Evolutionary conservation across 1,284 basidiomycete species (phyloP).

Genomic region (Blastosporella zonata): DNA sequence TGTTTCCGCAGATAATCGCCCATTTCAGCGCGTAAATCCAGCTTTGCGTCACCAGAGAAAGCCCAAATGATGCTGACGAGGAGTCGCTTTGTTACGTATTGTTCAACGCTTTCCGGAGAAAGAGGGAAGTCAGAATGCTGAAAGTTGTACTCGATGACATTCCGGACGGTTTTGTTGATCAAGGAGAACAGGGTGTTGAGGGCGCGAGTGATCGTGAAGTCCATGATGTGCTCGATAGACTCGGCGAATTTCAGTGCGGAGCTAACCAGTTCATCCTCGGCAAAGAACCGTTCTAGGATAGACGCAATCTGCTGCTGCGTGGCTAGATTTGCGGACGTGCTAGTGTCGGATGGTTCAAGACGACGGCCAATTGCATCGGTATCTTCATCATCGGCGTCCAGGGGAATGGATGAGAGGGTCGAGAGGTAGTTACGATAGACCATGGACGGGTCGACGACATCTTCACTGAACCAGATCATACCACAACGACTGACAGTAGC

Average conservation of each 20-base stretch:
- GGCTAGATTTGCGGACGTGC: constrained; percentile 61
- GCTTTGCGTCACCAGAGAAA: constrained; percentile 93
- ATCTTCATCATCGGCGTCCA: constrained; percentile 93
- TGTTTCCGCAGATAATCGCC: constrained; percentile 85
- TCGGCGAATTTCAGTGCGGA: constrained; percentile 78
- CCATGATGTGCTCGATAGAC: constrained; percentile 96
- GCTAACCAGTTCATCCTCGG: constrained; percentile 78
- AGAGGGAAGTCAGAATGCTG: constrained; percentile 97
- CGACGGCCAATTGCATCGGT: constrained; percentile 61
- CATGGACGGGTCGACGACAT: constrained; percentile 90
- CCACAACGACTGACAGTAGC: constrained; percentile 99
- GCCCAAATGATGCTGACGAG: constrained; percentile 96
- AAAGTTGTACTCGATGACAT: constrained; percentile 92
- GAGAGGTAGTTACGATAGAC: constrained; percentile 88
- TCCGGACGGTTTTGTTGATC: constrained; percentile 93
- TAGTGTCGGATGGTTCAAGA: constrained; percentile 50
- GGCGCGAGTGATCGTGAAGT: constrained; percentile 90
- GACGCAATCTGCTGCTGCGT: constrained; percentile 81
- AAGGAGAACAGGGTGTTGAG: constrained; percentile 96
- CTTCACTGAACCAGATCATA: constrained; percentile 99
- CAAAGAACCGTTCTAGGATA: constrained; percentile 83
- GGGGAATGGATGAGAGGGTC: constrained; percentile 71
- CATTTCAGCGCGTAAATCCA: constrained; percentile 87
- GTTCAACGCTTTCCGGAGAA: constrained; percentile 77
- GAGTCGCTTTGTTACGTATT: constrained; percentile 90